Evolutionary conservation across 495 filamentous ascomycete species (phyloP), one percentile per base, ranked within the genome.

Genomic region (Tuber magnatum): DNA sequence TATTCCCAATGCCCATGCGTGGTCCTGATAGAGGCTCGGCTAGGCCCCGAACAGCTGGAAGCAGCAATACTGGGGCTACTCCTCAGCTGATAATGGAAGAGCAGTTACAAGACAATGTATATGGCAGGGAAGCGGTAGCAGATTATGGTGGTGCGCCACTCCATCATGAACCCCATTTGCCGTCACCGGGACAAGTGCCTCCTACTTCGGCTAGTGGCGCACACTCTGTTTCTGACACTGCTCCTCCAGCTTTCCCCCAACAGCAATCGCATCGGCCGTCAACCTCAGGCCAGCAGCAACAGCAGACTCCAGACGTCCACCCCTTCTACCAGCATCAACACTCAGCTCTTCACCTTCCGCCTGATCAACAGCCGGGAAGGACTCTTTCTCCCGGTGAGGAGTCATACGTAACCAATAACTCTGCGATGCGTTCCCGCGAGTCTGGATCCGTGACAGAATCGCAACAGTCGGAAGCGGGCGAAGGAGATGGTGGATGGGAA

Each of bases 1-100:
- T 99, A n/a, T 91, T 97, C 41, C 95, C 96, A 4, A 97, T 96
- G 92, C 81, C 81, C n/a, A 91, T 92, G 48, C 90, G 91, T 74
- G 92, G 92, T 35, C 87, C 90, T 10, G 89, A 91, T 74, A 86
- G 84, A 56, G 90, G 88, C 68, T 76, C 81, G 16, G 75, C 69
- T 68, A 71, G 81, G 44, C 81, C 81, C 12, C 80, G 81, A 73
- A 82, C 80, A 42, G 81, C 80, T 38, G 80, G 77, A 48, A 81
- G 80, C 56, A 81, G 74, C 48, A 71, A 72, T 42, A 75, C 79
- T 46, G 79, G 79, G 51, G 79, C 71, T 68, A 79, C 78, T n/a
- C 71, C 80, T 48, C 80, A 80, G n/a, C 77, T 77, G 28, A 74
- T 74, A 41, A 74, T 72, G 65, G 69, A 74, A 32, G 43, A 46